Base-by-base conservation (phyloP, 2,329 filamentous ascomycete genomes). In the Aspergillus quadrilineatus region DNA sequence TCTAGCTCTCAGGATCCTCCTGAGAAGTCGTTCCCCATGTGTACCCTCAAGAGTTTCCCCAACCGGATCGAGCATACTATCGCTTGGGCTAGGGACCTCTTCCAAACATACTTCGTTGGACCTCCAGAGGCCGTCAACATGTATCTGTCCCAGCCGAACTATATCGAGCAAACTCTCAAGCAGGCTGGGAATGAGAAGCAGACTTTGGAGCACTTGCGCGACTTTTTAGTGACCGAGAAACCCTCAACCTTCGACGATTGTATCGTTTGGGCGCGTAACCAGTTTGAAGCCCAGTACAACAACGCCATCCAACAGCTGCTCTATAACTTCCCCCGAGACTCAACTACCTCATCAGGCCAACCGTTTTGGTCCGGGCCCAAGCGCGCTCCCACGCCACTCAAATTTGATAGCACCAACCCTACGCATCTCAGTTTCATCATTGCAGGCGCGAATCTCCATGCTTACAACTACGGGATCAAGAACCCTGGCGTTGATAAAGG, bases 51-150 rank as follows among this genome's bases (percentile, higher is more conserved):
- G 70, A 97, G 92, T 75, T 99, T 99, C 81, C 94, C 94, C 57
- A 99, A 99, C 81, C 89, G 89, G 68, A 99, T 99, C 67, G 92
- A 99, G 77, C 94, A 99, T 75, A 97, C 94, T 0, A 99, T 99
- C 73, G 94, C 94, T 2, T 99, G 94, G 94, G 88, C 92, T 39
- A 90, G 95, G 68, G 94, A 97, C 73, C 84, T 96, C 63, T 99
- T 99, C 77, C 92, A 97, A 77, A 88, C 87, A 29, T 91, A 88
- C 65, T 99, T 97, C 67, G 92, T 96, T 65, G 94, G 93, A 66
- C 92, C 92, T 32, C 89, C 94, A 0, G 92, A 97, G 76, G 89
- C 92, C 36, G 93, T 94, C 70, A 99, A 99, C 73, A 81, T 96
- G 57, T 97, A 99, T 73, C 81, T 99, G 64, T 90, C 88, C 1